A percentile compares a stretch with the other conserved stretches of the same genome.
phyloP scores from a whole-genome alignment of 768 basidiomycete genomes.

The Mycena olivaceomarginata region DNA sequence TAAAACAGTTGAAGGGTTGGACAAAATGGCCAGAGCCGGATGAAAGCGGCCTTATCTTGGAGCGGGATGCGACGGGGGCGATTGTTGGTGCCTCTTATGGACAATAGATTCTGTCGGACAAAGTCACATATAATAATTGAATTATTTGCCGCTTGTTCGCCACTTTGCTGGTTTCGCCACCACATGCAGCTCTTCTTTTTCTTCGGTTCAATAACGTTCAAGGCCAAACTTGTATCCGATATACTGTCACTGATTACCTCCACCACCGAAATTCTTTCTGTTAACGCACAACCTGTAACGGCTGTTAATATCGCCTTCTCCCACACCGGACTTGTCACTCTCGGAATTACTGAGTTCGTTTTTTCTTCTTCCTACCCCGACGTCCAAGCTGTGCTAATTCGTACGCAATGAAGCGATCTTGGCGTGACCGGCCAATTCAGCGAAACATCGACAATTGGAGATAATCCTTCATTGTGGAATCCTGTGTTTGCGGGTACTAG shows the following conservation, averaged over 20 bases:
- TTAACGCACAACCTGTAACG: conserved; percentile 46
- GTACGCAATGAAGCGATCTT: conserved; percentile 33
- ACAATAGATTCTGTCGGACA: too few species aligned
- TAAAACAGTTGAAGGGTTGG: too few species aligned
- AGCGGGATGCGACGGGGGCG: too few species aligned
- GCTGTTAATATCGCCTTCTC: conserved; percentile 51
- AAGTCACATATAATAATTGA: too few species aligned
- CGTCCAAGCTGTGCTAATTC: neutral
- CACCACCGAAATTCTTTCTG: conserved; percentile 44
- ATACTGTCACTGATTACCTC: conserved; percentile 48
- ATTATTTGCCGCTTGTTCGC: neutral
- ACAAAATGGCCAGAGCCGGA: too few species aligned
- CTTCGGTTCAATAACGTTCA: conserved; percentile 47
- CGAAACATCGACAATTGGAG: conserved; percentile 34
- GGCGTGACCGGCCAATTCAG: conserved; percentile 31
- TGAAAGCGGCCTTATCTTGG: too few species aligned
- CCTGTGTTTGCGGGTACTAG: conserved; percentile 43
- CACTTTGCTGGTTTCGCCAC: neutral
- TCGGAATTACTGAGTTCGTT: conserved; percentile 41
- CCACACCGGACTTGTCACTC: conserved; percentile 40
- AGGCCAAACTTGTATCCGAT: conserved; percentile 37
- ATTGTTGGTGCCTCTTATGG: too few species aligned
- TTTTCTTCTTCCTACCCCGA: neutral
- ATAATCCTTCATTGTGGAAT: conserved; percentile 45
- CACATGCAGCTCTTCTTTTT: conserved; percentile 43